phyloP scores from a whole-genome alignment of 2,329 filamentous ascomycete species.

The Daldinia eschscholtzii region DNA sequence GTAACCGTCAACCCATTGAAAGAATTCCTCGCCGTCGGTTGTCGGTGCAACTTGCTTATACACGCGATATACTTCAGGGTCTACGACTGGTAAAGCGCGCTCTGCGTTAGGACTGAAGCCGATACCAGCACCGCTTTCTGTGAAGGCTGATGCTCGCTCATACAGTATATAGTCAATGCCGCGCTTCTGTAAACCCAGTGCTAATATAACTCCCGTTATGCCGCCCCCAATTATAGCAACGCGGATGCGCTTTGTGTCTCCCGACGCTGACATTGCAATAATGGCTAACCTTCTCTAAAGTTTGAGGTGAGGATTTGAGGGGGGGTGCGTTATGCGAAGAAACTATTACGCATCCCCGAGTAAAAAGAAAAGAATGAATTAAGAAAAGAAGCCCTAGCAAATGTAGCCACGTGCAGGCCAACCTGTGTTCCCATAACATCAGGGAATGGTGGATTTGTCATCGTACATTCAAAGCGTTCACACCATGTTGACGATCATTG shows the following conservation, averaged over 20 bases:
- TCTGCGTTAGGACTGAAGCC: conserved; percentile 66
- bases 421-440: neutral
- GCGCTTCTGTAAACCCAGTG: conserved; percentile 60
- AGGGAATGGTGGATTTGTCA: neutral
- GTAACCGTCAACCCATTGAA: conserved; percentile 59
- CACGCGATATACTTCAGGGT: conserved; percentile 52
- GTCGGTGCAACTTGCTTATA: conserved; percentile 54
- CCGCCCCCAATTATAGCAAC: conserved; percentile 66
- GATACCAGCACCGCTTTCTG: conserved; percentile 65
- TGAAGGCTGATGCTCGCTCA: conserved; percentile 59
- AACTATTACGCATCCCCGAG: neutral
- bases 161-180: conserved; percentile 60
- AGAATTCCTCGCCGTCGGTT: conserved; percentile 53
- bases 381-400: neutral
- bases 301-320: neutral
- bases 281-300: no score
- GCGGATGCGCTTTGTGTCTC: conserved; percentile 35
- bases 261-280: conserved; percentile 13
- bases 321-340: neutral
- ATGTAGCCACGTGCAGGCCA: neutral
- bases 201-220: conserved; percentile 64
- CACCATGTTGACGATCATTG: neutral
- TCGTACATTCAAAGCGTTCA: neutral
- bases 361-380: no score
- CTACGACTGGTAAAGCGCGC: conserved; percentile 58